These are phyloP conservation scores for Ilyonectria sp. DNA, from an alignment of 2,329 filamentous ascomycete genomes.

Conservation along the genomic window DNA sequence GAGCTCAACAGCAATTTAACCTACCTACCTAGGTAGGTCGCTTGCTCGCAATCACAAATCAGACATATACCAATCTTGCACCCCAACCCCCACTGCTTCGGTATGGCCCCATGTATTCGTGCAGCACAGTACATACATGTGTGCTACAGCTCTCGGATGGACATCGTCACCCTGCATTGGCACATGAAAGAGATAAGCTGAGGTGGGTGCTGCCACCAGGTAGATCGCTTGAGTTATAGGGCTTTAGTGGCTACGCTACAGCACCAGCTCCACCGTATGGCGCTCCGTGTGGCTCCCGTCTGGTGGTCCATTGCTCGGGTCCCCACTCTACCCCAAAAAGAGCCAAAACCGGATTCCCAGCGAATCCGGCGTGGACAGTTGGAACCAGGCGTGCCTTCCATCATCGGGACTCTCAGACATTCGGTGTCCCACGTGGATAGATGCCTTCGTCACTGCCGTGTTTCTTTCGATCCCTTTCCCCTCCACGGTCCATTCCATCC, in stretches of 20 bases:
- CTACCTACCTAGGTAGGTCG: no score
- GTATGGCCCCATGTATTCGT: background rate
- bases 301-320: constrained; percentile 2
- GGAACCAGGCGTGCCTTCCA: constrained; percentile 23
- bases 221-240: constrained; percentile 5
- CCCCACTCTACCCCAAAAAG: constrained; percentile 19
- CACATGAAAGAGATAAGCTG: constrained; percentile 4
- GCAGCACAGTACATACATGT: background rate
- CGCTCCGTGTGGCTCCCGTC: constrained; percentile 22
- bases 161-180: constrained; percentile 1
- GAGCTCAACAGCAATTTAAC: no score
- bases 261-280: constrained; percentile 10
- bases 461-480: constrained; percentile 3
- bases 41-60: no score
- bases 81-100: background rate
- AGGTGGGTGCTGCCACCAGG: background rate
- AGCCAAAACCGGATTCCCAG: constrained; percentile 19
- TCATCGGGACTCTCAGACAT: constrained; percentile 30
- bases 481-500: background rate
- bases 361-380: constrained; percentile 19
- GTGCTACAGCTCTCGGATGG: background rate
- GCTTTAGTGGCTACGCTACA: constrained; percentile 15
- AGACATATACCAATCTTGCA: no score
- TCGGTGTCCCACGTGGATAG: constrained; percentile 28
- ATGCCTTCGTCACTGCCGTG: constrained; percentile 26